A percentile compares a stretch with the other conserved stretches of the same genome.
Evolutionary conservation across 1,284 basidiomycete genomes (phyloP).

Genomic region (Abortiporus biennis): DNA sequence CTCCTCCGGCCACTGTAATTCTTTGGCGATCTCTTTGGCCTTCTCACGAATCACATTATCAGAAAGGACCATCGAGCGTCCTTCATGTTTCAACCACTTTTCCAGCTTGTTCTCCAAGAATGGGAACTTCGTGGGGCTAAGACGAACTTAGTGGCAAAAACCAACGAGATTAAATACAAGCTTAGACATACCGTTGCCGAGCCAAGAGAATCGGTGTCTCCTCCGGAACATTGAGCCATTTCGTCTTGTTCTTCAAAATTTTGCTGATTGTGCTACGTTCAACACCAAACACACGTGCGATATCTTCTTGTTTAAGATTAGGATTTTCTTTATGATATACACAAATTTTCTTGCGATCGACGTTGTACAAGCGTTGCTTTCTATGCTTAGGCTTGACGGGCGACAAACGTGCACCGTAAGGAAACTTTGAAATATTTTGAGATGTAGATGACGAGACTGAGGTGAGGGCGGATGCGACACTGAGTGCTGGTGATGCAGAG

Average conservation of each 20-base stretch:
- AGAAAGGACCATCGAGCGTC: slow-evolving; percentile 47
- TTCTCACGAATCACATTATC: slow-evolving; percentile 69
- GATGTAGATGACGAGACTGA: slow-evolving; percentile 40
- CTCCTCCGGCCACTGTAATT: slow-evolving; percentile 52
- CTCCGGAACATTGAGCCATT: slow-evolving; percentile 70
- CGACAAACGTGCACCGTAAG: slow-evolving; percentile 18
- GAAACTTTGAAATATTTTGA: slow-evolving; percentile 22
- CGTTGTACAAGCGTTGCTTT: slow-evolving; percentile 68
- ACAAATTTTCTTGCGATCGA: slow-evolving; percentile 77
- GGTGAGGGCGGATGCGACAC: slow-evolving; percentile 45
- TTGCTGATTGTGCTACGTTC: slow-evolving; percentile 93
- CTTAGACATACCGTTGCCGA: slow-evolving; percentile 52
- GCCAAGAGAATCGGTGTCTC: slow-evolving; percentile 51
- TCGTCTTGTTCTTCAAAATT: slow-evolving; percentile 79
- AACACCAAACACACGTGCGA: slow-evolving; percentile 69
- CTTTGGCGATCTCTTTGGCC: slow-evolving; percentile 63
- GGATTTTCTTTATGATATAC: slow-evolving; percentile 58
- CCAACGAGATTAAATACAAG: not conserved
- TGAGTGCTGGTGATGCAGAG: slow-evolving; percentile 55
- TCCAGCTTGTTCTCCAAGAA: slow-evolving; percentile 64
- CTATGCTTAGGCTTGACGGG: slow-evolving; percentile 39
- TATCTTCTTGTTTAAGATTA: slow-evolving; percentile 72
- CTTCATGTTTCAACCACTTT: slow-evolving; percentile 50
- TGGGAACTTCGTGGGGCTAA: slow-evolving; percentile 73
- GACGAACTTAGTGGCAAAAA: slow-evolving; percentile 1